Conservation (phyloP, 2,329 filamentous ascomycete genomes). For the Pyrenophora tritici-repentis region DNA sequence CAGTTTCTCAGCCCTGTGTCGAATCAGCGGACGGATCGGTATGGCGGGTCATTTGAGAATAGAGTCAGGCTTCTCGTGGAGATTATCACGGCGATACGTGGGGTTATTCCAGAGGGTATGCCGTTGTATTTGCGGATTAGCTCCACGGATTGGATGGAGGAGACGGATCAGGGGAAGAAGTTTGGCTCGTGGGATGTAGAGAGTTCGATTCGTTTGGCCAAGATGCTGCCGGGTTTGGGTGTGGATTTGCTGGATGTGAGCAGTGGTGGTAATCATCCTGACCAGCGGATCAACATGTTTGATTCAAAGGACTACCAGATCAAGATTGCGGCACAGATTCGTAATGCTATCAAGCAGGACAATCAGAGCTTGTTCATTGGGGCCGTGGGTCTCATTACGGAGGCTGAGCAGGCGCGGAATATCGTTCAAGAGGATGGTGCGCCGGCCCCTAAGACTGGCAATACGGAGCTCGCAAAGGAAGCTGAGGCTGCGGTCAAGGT, state of each 20-base stretch:
- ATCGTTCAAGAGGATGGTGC: slow-evolving; percentile 47
- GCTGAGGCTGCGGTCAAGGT: slow-evolving; percentile 41
- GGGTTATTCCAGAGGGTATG: slow-evolving; percentile 40
- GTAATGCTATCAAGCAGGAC: slow-evolving; percentile 45
- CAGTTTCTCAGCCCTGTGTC: slow-evolving; percentile 50
- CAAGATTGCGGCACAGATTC: slow-evolving; percentile 54
- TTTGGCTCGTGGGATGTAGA: slow-evolving; percentile 49
- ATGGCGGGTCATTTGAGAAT: slow-evolving; percentile 51
- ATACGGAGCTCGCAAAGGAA: slow-evolving; percentile 33
- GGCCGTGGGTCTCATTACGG: slow-evolving; percentile 60
- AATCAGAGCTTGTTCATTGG: slow-evolving; percentile 55
- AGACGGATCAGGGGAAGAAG: slow-evolving; percentile 36
- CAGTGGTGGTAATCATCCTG: slow-evolving; percentile 52
- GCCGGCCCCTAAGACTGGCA: slow-evolving; percentile 7
- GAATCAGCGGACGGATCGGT: slow-evolving; percentile 50
- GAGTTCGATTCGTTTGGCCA: slow-evolving; percentile 48
- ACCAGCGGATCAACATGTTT: slow-evolving; percentile 50
- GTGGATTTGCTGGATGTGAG: slow-evolving; percentile 55
- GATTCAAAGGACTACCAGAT: slow-evolving; percentile 55
- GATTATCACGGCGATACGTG: slow-evolving; percentile 47
- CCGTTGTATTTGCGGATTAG: slow-evolving; percentile 46
- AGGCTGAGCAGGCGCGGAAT: slow-evolving; percentile 56
- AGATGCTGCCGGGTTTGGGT: slow-evolving; percentile 48
- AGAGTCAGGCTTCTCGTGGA: slow-evolving; percentile 48
- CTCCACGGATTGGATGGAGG: slow-evolving; percentile 47